Evolutionary conservation across 805 yeast genomes (phyloP).

Genomic region (Candida andamanensis): DNA sequence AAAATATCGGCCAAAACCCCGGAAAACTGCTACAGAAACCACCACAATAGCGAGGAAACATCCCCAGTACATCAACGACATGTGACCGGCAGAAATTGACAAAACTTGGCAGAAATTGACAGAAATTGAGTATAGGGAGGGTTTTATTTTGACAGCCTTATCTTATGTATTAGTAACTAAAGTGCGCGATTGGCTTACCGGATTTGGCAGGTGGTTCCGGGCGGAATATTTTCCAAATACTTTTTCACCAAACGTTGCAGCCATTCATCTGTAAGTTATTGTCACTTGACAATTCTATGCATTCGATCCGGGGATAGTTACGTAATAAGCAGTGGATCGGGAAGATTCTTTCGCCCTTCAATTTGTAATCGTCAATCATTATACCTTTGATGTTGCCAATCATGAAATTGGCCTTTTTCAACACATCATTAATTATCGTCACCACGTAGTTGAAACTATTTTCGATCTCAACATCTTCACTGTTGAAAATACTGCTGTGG

Average conservation of each 20-base stretch:
- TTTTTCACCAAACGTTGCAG: too few species aligned
- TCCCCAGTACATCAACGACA: too few species aligned
- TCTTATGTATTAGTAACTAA: neutral
- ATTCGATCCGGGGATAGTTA: constrained; percentile 29
- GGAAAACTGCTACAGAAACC: too few species aligned
- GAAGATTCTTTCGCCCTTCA: constrained; percentile 26
- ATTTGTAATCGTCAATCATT: constrained; percentile 26
- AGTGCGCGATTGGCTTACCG: neutral
- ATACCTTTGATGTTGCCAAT: constrained; percentile 25
- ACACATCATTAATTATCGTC: constrained; percentile 28
- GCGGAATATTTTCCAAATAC: neutral
- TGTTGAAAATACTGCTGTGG: constrained; percentile 23
- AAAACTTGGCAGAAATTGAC: too few species aligned
- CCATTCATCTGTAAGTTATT: constrained; percentile 15
- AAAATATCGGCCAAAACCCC: too few species aligned
- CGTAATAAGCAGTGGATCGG: constrained; percentile 25
- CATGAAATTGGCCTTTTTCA: constrained; percentile 31
- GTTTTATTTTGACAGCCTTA: neutral
- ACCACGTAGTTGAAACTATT: constrained; percentile 24
- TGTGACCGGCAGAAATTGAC: too few species aligned
- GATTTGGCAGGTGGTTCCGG: neutral
- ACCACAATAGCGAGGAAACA: too few species aligned
- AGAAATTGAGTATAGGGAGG: too few species aligned
- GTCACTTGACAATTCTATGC: constrained; percentile 21
- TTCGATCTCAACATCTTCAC: constrained; percentile 22